Conservation (phyloP, 192 early-diverging fungal genomes). For the Oehlia diaphana region DNA sequence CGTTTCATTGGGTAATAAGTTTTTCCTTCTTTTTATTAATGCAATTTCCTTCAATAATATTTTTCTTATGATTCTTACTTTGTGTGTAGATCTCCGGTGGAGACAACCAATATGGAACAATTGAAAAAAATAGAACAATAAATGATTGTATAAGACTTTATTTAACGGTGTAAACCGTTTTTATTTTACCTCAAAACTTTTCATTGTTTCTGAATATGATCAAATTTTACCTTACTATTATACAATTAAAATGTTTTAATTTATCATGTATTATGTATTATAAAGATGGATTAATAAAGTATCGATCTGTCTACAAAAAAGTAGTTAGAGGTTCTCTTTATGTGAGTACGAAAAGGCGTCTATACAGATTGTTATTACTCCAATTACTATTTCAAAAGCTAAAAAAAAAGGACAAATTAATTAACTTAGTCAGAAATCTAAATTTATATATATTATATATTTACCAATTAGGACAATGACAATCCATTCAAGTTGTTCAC, state of each 20-base stretch:
- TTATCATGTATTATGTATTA: not conserved
- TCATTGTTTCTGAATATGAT: no score
- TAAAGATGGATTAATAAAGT: not conserved
- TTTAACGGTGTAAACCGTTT: not conserved
- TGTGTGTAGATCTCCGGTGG: constrained; percentile 37
- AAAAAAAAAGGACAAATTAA: constrained; percentile 6
- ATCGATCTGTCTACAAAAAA: not conserved
- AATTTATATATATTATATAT: not conserved
- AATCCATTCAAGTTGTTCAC: constrained; percentile 93
- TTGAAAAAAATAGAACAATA: constrained; percentile 42
- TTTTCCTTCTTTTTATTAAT: not conserved
- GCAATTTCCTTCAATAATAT: not conserved
- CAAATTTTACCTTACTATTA: not conserved
- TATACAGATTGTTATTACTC: constrained; percentile 70
- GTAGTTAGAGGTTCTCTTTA: constrained; percentile 19
- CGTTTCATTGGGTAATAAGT: constrained; percentile 68
- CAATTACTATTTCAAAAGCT: constrained; percentile 73
- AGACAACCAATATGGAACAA: constrained; percentile 45
- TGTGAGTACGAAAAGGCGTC: constrained; percentile 58
- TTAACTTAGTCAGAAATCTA: not conserved
- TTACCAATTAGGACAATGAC: constrained; percentile 87
- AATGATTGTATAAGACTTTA: not conserved
- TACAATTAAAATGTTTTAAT: not conserved
- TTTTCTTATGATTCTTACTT: not conserved
- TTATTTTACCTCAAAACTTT: no score